Percentiles rank a stretch among this genome's conserved stretches.
Evolutionary conservation across 1,284 basidiomycete species (phyloP).

Genomic region (Violaceomyces palustris): DNA sequence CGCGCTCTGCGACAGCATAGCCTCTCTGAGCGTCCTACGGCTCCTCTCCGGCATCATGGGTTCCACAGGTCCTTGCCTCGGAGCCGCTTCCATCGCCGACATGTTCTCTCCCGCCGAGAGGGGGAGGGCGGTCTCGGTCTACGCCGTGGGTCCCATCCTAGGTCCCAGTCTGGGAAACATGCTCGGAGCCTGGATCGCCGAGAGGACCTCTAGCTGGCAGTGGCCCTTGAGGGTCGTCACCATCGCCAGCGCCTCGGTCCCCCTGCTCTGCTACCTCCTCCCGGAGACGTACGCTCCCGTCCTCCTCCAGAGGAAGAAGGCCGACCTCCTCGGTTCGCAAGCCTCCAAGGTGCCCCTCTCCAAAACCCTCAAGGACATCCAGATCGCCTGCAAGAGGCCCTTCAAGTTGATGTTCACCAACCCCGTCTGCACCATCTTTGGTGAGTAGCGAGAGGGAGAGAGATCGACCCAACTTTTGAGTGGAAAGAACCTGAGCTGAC

Average conservation of each 20-base stretch:
- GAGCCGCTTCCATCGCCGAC: conserved; percentile 42
- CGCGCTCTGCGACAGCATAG: conserved; percentile 47
- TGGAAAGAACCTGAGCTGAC: no score
- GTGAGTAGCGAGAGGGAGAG: no score
- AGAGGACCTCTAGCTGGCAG: not conserved
- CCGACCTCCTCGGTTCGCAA: conserved; percentile 7
- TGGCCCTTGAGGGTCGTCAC: conserved; percentile 11
- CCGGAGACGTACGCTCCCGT: conserved; percentile 42
- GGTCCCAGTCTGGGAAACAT: conserved; percentile 41
- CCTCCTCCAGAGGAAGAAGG: conserved; percentile 27
- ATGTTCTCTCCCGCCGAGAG: conserved; percentile 40
- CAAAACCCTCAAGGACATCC: conserved; percentile 10
- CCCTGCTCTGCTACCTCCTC: conserved; percentile 15
- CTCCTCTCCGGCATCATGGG: conserved; percentile 40
- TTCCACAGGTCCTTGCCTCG: conserved; percentile 37
- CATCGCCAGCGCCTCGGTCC: no score
- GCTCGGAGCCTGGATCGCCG: conserved; percentile 35
- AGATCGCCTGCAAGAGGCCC: conserved; percentile 25
- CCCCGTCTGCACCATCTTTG: conserved; percentile 53
- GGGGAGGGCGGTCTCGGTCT: conserved; percentile 31
- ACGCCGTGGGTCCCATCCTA: conserved; percentile 38
- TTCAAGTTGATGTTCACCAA: conserved; percentile 48
- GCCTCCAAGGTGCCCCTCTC: no score
- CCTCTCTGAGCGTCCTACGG: conserved; percentile 30
- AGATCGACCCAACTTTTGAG: no score